Evolutionary conservation across 2,329 filamentous ascomycete species (phyloP), one percentile per base, ranked within the genome.

Genomic region (Didymella keratinophila): DNA sequence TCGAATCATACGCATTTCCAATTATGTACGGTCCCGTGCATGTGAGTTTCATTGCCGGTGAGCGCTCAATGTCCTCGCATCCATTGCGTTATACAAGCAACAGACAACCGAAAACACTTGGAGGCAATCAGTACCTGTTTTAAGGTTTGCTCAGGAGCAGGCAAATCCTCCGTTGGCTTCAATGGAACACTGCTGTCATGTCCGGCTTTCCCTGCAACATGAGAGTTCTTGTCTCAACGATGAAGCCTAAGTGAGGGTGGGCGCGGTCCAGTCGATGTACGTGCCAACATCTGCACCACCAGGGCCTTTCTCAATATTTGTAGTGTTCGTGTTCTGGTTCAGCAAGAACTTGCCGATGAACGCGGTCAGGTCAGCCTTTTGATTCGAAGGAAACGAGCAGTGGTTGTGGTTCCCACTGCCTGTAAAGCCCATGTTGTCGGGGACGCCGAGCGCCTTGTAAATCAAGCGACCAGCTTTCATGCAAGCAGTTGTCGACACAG

Each of bases 371-470:
- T 86, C 83, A 34, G 78, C 62, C 63, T 82, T 77, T 75, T 86
- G 82, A 28, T 79, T 75, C 41, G 78, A 78, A 5, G 84, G 85
- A 75, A 87, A 87, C 67, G 74, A 70, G 73, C 85, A 87, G 70
- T 87, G 85, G 58, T 76, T 75, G 71, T 86, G 82, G 58, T 80
- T 81, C 36, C 83, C 83, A 32, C 82, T 77, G 66, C 86, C 80
- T 32, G 83, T 84, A 72, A 85, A 85, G 2, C 85, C 85, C 82
- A 86, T 84, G 72, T 83, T 81, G 63, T 81, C 81, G 16, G 81
- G 78, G 2, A 78, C 81, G 56, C 83, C 84, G 25, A 83, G 76
- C 4, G 80, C 81, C 76, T 83, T 80, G 74, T 85, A 87, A 68
- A 86, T 81, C 49, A 81, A 74, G 37, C 80, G 79, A 4, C 77